Base-by-base conservation (phyloP, 2,329 filamentous ascomycete genomes). In the Sporothrix globosa region DNA sequence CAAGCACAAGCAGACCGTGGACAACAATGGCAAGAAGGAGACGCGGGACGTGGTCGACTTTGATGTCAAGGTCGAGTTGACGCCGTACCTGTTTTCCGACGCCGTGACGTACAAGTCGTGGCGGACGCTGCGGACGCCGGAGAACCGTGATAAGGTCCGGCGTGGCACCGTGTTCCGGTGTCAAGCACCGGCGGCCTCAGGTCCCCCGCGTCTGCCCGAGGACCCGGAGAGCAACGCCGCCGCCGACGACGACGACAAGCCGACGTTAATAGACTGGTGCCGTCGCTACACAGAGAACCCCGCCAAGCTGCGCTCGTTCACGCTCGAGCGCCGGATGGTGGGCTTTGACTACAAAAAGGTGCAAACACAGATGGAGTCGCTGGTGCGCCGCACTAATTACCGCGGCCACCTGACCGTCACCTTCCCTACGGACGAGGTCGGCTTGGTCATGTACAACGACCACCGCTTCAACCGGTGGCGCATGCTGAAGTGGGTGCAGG, bases 381-480 rank as follows among this genome's bases (percentile, higher is more conserved):
- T 91, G 2, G 84, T 92, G 21, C 82, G 85, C 44, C 81, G 83
- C 21, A 92, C 90, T 4, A 88, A 89, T 76, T 94, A 93, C 80
- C 85, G 86, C 34, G 91, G 91, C 7, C 80, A 83, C 68, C 77
- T 91, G 27, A 73, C 78, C 19, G 83, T 93, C 68, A 79, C 81
- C 0, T 90, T 93, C 75, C 88, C 88, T 0, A 81, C 86, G 13
- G 83, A 84, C 44, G 83, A 90, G 74, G 80, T 80, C 17, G 81
- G 82, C 27, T 81, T 91, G 24, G 85, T 90, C 67, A 83, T 92
- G 61, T 91, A 90, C 80, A 91, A 87, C 68, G 82, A 85, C 4
- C 87, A 86, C 74, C 82, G 80, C 67, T 81, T 88, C 72, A 93
- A 92, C 76, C 79, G 82, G 41, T 91, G 89, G 86, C 87, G 91